These are phyloP conservation scores for Emmonsiellopsis sp. DNA, from an alignment of 2,329 filamentous ascomycete genomes.

Conservation along the genomic window DNA sequence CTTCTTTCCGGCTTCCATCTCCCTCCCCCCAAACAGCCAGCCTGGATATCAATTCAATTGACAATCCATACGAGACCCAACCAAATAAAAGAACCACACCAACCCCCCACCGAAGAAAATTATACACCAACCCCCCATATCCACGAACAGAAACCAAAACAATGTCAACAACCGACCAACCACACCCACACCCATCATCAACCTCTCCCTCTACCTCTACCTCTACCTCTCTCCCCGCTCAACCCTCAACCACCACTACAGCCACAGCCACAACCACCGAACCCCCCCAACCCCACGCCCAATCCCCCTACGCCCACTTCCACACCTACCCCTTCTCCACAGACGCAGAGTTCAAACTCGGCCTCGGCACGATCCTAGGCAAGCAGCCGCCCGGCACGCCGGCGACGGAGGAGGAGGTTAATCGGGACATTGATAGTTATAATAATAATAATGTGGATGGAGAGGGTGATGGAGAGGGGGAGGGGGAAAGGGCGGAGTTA, in stretches of 20 bases:
- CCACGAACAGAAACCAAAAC: neutral
- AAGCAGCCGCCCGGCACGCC: constrained; percentile 19
- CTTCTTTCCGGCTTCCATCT: too few species aligned
- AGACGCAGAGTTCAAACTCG: constrained; percentile 37
- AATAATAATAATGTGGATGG: neutral
- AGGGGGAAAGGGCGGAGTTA: neutral
- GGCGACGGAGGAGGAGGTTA: constrained; percentile 20
- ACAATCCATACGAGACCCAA: too few species aligned
- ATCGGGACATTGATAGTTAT: neutral
- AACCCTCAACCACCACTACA: constrained; percentile 1
- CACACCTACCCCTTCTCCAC: constrained; percentile 30
- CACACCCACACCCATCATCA: neutral
- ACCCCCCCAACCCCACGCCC: too few species aligned
- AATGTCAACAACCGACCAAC: neutral
- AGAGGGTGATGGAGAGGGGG: neutral
- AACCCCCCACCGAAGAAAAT: neutral
- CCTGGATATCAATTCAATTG: too few species aligned
- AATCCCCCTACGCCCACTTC: constrained; percentile 22
- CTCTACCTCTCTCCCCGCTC: constrained; percentile 6
- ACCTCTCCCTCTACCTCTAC: neutral
- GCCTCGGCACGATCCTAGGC: constrained; percentile 38
- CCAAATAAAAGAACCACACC: neutral
- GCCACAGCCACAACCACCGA: constrained; percentile 1
- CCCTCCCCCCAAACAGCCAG: too few species aligned
- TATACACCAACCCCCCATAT: neutral